phyloP scores from a whole-genome alignment of 2,329 filamentous ascomycete genomes.

The Claviceps africana region DNA sequence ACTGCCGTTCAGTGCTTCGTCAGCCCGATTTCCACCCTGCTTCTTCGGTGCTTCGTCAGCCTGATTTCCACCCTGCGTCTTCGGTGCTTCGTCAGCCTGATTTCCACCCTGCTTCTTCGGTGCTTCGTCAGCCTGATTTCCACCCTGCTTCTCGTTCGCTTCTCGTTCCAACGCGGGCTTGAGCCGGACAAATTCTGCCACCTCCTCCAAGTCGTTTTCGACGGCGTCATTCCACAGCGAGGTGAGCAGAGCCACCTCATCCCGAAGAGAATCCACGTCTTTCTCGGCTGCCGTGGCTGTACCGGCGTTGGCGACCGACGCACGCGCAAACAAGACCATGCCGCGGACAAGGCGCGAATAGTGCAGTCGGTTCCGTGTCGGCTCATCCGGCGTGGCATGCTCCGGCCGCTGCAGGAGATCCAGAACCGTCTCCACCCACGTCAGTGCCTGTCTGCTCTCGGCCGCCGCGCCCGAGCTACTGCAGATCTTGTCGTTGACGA shows the following conservation, averaged over 20 bases:
- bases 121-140: background rate
- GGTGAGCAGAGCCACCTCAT: slow-evolving; percentile 16
- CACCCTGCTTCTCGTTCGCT: background rate
- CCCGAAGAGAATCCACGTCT: slow-evolving; percentile 13
- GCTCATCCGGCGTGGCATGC: slow-evolving; percentile 18
- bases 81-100: no score
- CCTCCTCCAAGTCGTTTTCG: slow-evolving; percentile 9
- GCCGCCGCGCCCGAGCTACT: slow-evolving; percentile 19
- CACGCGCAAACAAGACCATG: slow-evolving; percentile 16
- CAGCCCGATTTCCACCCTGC: no score
- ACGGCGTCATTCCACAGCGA: slow-evolving; percentile 14
- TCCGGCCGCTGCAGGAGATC: slow-evolving; percentile 33
- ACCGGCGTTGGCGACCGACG: slow-evolving; percentile 14
- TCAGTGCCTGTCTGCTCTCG: slow-evolving; percentile 28
- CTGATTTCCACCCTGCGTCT: no score
- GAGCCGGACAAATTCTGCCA: slow-evolving; percentile 13
- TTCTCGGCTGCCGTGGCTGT: slow-evolving; percentile 12
- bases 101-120: slow-evolving; percentile 1
- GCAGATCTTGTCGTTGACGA: slow-evolving; percentile 25
- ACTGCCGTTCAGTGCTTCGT: slow-evolving; percentile 12
- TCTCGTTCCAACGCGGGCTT: slow-evolving; percentile 10
- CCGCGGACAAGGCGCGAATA: slow-evolving; percentile 17
- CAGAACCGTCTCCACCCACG: slow-evolving; percentile 32
- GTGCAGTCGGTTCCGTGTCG: slow-evolving; percentile 11
- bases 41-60: no score